Conservation (phyloP, 192 early-diverging fungal species). For the Coemansia sp. region DNA sequence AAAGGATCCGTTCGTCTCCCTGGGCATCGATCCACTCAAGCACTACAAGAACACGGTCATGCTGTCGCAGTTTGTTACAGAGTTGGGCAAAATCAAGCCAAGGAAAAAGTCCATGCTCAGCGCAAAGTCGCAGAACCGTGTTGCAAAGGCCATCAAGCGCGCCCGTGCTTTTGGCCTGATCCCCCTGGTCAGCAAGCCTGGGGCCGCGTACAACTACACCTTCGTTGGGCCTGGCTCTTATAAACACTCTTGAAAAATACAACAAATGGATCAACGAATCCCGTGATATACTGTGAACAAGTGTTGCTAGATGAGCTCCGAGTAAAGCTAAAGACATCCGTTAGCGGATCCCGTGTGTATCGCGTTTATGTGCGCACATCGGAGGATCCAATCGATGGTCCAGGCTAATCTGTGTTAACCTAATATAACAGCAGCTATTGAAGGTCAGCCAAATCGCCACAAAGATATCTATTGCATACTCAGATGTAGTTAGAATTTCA, state of each 20-base stretch:
- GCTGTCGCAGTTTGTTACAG: slow-evolving; percentile 60
- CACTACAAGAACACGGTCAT: slow-evolving; percentile 58
- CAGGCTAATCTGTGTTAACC: no score
- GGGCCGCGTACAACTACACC: slow-evolving; percentile 22
- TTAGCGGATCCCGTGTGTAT: no score
- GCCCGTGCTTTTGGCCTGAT: slow-evolving; percentile 60
- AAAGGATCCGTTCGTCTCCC: slow-evolving; percentile 37
- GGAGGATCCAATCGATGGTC: no score
- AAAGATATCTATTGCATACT: no score
- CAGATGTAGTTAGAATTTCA: no score
- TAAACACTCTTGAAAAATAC: not conserved
- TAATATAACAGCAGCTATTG: no score
- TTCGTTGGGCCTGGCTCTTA: slow-evolving; percentile 14
- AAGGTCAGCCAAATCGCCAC: no score
- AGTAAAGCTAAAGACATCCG: no score
- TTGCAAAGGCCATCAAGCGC: slow-evolving; percentile 63
- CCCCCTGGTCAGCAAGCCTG: slow-evolving; percentile 45
- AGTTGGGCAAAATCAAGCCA: slow-evolving; percentile 63
- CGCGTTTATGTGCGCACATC: no score
- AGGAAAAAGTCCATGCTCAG: slow-evolving; percentile 61
- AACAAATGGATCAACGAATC: not conserved
- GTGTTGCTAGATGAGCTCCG: no score
- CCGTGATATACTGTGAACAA: no score
- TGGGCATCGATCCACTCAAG: slow-evolving; percentile 43
- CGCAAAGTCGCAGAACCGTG: slow-evolving; percentile 60